Evolutionary conservation across 352 stramenopile species (phyloP).

Genomic region (Stramenopiles sp.): DNA sequence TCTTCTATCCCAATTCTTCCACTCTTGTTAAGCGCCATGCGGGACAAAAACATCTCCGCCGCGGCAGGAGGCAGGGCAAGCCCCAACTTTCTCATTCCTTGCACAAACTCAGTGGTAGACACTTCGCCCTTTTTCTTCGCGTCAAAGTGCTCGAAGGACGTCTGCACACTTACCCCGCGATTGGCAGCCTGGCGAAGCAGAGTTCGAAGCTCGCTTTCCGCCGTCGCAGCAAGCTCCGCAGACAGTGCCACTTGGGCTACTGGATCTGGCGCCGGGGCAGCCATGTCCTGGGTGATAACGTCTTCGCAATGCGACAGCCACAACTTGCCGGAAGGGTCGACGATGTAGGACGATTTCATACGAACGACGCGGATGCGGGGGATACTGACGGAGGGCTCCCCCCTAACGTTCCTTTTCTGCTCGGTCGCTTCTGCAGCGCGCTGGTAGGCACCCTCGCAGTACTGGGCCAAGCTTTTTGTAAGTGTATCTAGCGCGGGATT

Average conservation of each 20-base stretch:
- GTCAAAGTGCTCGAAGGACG: conserved; percentile 27
- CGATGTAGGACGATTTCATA: conserved; percentile 23
- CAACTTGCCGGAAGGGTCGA: conserved; percentile 21
- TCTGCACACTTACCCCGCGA: conserved; percentile 22
- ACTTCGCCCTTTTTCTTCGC: conserved; percentile 15
- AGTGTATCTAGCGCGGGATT: conserved; percentile 8
- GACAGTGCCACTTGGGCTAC: background rate
- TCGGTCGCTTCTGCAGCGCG: conserved; percentile 3
- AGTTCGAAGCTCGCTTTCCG: conserved; percentile 19
- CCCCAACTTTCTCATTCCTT: background rate
- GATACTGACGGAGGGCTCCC: conserved; percentile 13
- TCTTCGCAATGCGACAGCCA: conserved; percentile 23
- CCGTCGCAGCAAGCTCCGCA: conserved; percentile 16
- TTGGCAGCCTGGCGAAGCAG: conserved; percentile 22
- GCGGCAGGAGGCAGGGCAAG: background rate
- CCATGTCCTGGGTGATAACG: conserved; percentile 20
- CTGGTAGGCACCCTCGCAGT: conserved; percentile 25
- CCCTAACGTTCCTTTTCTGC: background rate
- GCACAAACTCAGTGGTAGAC: background rate
- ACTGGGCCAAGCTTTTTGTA: conserved; percentile 16
- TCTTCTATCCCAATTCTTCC: background rate
- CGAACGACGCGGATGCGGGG: conserved; percentile 20
- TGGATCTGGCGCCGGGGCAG: conserved; percentile 10
- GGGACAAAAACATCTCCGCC: background rate
- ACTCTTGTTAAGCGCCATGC: background rate